Evolutionary conservation across 139 green algal species (phyloP), one percentile per base, ranked within the genome.

Genomic region (Gonium pectorale): DNA sequence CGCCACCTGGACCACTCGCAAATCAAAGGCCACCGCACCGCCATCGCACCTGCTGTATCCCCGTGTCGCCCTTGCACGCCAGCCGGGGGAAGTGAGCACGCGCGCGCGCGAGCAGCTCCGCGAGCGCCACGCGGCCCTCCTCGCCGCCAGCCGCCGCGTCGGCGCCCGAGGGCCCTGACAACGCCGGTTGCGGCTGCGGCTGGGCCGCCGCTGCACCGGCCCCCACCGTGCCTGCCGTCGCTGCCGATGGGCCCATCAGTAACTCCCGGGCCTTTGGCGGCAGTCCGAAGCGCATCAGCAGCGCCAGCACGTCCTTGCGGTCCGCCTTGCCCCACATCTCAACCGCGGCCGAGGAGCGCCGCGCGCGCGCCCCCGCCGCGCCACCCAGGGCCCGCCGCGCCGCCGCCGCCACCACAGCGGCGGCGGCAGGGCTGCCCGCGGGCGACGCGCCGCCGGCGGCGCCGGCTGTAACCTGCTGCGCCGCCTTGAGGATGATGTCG

Each of bases 261-360:
- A 9, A 9, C n/a, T 69, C 62, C 11, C 64, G 15, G 22, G 7
- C 31, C 35, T 56, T n/a, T n/a, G n/a, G 40, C 41, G 79, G 79
- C 79, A 85, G 49, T 2, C 79, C 79, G 37, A 75, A 85, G 6
- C 64, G n/a, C 79, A 77, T 40, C 7, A 85, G 44, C 44, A 85
- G 40, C 35, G 29, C 35, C 46, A 78, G 35, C 46, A 75, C 64
- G 29, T 85, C 79, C 37, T 68, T 35, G 3, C 79, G 31, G 63
- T 85, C 79, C 79, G 68, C 68, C 29, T 52, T 68, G 40, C 43
- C 41, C 79, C 79, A 85, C 43, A 77, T 8, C 79, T 85, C 79
- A 0, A 64, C 64, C 59, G 38, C 37, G 21, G 37, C 43, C 3
- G 43, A n/a, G 43, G 37, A 44, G 59, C 33, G 33, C 2, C 19